These are phyloP conservation scores for Candida koratica DNA, from an alignment of 805 yeast genomes.

Conservation along the genomic window DNA sequence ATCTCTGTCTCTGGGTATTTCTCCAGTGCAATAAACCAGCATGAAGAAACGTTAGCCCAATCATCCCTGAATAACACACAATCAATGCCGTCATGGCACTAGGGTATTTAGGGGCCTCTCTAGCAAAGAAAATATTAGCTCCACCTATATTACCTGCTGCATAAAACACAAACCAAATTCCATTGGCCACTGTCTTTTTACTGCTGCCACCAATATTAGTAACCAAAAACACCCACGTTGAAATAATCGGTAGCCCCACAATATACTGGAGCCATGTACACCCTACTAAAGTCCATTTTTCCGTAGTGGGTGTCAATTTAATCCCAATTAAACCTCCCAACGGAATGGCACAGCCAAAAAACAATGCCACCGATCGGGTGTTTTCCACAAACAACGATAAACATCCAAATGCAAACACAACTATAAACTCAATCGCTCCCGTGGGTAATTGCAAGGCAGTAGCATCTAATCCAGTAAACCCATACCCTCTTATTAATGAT, in stretches of 20 bases:
- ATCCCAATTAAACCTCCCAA: conserved; percentile 26
- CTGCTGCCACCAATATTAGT: conserved; percentile 23
- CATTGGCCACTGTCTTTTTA: conserved; percentile 22
- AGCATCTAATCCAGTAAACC: conserved; percentile 26
- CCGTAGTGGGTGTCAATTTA: conserved; percentile 15
- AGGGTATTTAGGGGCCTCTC: conserved; percentile 22
- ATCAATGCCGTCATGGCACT: conserved; percentile 24
- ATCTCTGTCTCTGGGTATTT: conserved; percentile 18
- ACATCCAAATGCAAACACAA: conserved; percentile 27
- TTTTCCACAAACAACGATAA: conserved; percentile 19
- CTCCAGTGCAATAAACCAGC: conserved; percentile 14
- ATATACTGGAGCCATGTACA: conserved; percentile 30
- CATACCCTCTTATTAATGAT: conserved; percentile 30
- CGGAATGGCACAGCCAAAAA: conserved; percentile 19
- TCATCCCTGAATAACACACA: conserved; percentile 20
- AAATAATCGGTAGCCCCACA: conserved; percentile 28
- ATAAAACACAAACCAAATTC: conserved; percentile 22
- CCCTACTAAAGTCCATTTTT: conserved; percentile 26
- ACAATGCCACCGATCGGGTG: conserved; percentile 16
- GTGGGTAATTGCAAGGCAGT: conserved; percentile 26
- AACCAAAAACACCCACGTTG: conserved; percentile 23
- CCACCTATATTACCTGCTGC: conserved; percentile 31
- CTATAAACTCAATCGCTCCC: conserved; percentile 24
- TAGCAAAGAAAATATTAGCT: conserved; percentile 21
- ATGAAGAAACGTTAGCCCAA: conserved; percentile 17